Evolutionary conservation across 2,329 filamentous ascomycete species (phyloP), one percentile per base, ranked within the genome.

Genomic region (Aotearoamyces nothofagi): DNA sequence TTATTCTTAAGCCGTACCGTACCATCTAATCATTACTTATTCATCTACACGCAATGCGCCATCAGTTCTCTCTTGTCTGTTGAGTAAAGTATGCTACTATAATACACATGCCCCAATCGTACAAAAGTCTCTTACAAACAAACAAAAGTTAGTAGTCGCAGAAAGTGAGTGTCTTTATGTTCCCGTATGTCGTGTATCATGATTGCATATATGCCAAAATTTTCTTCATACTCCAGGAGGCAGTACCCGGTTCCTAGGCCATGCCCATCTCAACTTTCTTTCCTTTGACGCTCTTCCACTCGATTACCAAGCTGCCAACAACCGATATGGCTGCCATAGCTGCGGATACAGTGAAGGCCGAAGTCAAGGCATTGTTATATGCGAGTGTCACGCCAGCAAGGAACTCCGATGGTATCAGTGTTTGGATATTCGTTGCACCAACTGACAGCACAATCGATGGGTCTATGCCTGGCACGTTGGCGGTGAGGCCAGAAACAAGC

Each of bases 351-450:
- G 69, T 64, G 46, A 69, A 75, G 0, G 60, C 57, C 33, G 61
- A 47, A 4, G 56, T 60, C 12, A 76, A 44, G 0, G 66, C 61
- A 10, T 50, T 37, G 38, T 72, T 74, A 49, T 75, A 76, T 0
- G 72, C 75, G 0, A 55, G 37, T 2, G 73, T 54, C 6, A 84
- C 72, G 1, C 56, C 52, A 2, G 48, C 43, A 4, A 74, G 47
- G 33, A 59, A 65, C 34, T 67, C 40, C 0, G 50, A 38, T 0
- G 62, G 54, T 15, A 81, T 66, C 2, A 56, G 46, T 0, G 54
- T 45, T 34, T 64, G 61, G 13, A 86, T 55, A 26, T 70, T 61
- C 0, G 76, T 82, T n/a, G 62, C 65, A 16, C 66, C 66, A 5
- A 53, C 58, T 5, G 46, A 51, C 32, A 66, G 49, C 22, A 70